phyloP scores from a whole-genome alignment of 2,329 filamentous ascomycete species.

The Arthrobotrys iridis region DNA sequence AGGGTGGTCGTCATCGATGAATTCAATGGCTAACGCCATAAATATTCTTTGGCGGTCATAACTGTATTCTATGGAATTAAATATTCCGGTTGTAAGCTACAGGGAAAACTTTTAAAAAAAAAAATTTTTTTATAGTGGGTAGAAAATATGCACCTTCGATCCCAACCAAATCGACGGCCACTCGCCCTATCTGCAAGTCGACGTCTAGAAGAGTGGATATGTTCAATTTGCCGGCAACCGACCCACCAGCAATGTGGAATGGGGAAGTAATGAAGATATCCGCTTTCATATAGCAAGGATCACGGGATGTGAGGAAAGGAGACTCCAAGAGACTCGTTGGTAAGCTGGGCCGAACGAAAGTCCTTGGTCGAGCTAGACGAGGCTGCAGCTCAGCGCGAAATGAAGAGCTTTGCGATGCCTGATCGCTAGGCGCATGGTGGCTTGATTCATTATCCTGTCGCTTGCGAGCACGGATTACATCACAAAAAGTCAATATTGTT shows the following conservation, averaged over 20 bases:
- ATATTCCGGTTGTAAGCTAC: not conserved
- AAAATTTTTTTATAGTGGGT: conserved; percentile 6
- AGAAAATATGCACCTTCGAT: conserved; percentile 56
- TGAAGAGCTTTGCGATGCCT: conserved; percentile 28
- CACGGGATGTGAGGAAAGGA: conserved; percentile 22
- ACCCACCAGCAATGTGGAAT: conserved; percentile 55
- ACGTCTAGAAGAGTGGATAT: conserved; percentile 52
- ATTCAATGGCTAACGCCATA: conserved; percentile 56
- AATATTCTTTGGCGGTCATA: conserved; percentile 56
- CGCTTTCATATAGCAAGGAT: conserved; percentile 15
- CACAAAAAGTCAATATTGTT: conserved; percentile 14
- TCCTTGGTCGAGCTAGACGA: conserved; percentile 25
- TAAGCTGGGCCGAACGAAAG: conserved; percentile 41
- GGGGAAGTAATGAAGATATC: conserved; percentile 48
- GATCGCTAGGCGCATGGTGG: conserved; percentile 48
- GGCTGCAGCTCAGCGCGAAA: conserved; percentile 24
- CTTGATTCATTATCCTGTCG: conserved; percentile 32
- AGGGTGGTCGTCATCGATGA: conserved; percentile 57
- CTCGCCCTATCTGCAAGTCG: conserved; percentile 56
- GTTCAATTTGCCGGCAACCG: conserved; percentile 57
- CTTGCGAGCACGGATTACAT: conserved; percentile 12
- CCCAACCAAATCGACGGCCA: conserved; percentile 57
- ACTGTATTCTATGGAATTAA: conserved; percentile 47
- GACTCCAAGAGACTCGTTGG: conserved; percentile 31
- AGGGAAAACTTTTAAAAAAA: not conserved